Percentiles rank a stretch among this genome's conserved stretches.
These are phyloP conservation scores for Aspergillus aculeatinus DNA, from an alignment of 2,329 filamentous ascomycete species.

Conservation along the genomic window DNA sequence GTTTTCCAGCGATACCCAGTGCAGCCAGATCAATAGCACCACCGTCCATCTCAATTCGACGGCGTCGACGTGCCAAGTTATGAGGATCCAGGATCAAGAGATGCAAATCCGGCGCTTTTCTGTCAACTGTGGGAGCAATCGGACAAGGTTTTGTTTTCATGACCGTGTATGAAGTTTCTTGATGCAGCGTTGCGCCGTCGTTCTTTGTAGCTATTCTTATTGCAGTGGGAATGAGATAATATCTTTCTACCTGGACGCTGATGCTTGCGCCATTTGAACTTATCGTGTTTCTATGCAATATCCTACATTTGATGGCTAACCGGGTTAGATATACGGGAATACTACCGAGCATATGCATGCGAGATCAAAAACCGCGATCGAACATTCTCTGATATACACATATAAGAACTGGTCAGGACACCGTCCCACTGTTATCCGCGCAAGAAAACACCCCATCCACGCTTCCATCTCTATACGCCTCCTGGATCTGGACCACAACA, in stretches of 20 bases:
- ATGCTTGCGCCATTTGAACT: no score
- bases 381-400: background rate
- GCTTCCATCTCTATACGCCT: constrained; percentile 16
- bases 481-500: constrained; percentile 18
- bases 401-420: background rate
- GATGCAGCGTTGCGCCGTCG: background rate
- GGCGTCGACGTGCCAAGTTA: background rate
- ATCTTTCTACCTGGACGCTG: no score
- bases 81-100: background rate
- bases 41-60: background rate
- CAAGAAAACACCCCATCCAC: constrained; percentile 17
- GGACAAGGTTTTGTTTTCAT: background rate
- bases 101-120: constrained; percentile 3
- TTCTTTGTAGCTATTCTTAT: background rate
- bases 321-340: no score
- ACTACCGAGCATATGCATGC: no score
- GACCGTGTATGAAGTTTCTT: background rate
- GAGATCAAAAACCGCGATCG: background rate
- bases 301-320: no score
- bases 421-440: constrained; percentile 18
- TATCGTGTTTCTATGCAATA: no score
- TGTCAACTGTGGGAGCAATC: constrained; percentile 1
- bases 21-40: background rate
- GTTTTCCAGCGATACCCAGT: constrained; percentile 8
- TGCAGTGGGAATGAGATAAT: background rate